Percentiles rank a stretch among this genome's conserved stretches.
These are phyloP conservation scores for Fusarium hostae DNA, from an alignment of 2,329 filamentous ascomycete species.

Conservation along the genomic window DNA sequence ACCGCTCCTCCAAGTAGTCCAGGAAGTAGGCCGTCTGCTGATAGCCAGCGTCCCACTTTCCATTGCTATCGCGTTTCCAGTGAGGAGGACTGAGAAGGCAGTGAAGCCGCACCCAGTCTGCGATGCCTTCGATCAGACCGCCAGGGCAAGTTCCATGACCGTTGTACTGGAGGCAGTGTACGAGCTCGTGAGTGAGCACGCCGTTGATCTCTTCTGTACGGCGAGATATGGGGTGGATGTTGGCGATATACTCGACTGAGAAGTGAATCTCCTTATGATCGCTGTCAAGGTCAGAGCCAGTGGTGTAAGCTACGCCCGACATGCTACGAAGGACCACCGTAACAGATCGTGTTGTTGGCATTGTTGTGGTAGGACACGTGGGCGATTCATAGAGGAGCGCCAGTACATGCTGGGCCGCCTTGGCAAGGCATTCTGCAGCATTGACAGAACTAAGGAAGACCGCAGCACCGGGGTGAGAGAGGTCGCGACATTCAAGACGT, in stretches of 20 bases:
- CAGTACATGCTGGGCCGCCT: conserved; percentile 75
- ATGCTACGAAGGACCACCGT: conserved; percentile 84
- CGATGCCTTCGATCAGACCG: conserved; percentile 89
- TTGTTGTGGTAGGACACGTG: conserved; percentile 53
- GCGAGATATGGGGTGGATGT: conserved; percentile 55
- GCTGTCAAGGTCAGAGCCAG: conserved; percentile 77
- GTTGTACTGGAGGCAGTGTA: conserved; percentile 93
- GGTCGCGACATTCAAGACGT: conserved; percentile 68
- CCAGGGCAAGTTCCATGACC: conserved; percentile 70
- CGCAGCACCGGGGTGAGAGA: conserved; percentile 68
- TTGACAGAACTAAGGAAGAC: conserved; percentile 76
- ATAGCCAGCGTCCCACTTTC: conserved; percentile 89
- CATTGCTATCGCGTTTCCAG: conserved; percentile 72
- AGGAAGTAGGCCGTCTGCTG: conserved; percentile 92
- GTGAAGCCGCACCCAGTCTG: conserved; percentile 88
- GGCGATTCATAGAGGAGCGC: conserved; percentile 74
- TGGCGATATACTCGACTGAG: conserved; percentile 77
- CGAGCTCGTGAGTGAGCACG: conserved; percentile 90
- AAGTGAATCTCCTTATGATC: conserved; percentile 96
- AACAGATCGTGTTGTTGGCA: conserved; percentile 80
- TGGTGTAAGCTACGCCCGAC: conserved; percentile 90
- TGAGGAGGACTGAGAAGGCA: conserved; percentile 81
- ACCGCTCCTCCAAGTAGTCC: conserved; percentile 80
- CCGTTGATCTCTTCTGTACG: conserved; percentile 75
- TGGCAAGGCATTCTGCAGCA: conserved; percentile 68